A percentile compares a stretch with the other conserved stretches of the same genome.
phyloP scores from a whole-genome alignment of 192 early-diverging fungal genomes.

The Gaertneriomyces sp. region DNA sequence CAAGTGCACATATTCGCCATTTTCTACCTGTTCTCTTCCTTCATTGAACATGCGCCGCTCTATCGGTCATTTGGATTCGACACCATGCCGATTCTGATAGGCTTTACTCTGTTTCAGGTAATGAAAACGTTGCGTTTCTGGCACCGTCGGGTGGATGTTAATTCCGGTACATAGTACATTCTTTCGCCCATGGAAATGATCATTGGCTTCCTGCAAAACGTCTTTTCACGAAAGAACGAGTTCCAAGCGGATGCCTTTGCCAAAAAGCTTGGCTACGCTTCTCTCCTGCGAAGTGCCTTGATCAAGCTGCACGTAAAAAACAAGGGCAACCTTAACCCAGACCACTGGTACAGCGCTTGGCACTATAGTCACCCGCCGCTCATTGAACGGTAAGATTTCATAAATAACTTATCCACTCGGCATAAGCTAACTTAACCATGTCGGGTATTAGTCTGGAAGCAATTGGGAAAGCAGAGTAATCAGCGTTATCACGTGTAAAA shows the following conservation, averaged over 20 bases:
- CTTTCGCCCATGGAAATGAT: slow-evolving; percentile 77
- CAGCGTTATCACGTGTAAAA: too few relatives aligned
- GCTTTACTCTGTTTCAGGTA: slow-evolving; percentile 84
- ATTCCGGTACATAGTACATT: slow-evolving; percentile 43
- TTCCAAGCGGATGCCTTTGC: slow-evolving; percentile 92
- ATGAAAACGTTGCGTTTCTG: neutral
- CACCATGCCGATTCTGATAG: slow-evolving; percentile 74
- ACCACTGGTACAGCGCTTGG: slow-evolving; percentile 84
- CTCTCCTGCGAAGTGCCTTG: slow-evolving; percentile 67
- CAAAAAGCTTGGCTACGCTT: slow-evolving; percentile 74
- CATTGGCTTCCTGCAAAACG: slow-evolving; percentile 71
- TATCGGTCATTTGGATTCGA: slow-evolving; percentile 86
- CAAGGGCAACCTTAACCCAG: slow-evolving; percentile 79
- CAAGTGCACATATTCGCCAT: slow-evolving; percentile 75
- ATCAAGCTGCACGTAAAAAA: slow-evolving; percentile 92
- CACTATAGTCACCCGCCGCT: slow-evolving; percentile 90
- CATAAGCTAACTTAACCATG: slow-evolving; percentile 16
- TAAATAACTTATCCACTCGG: neutral
- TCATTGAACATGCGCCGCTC: slow-evolving; percentile 68
- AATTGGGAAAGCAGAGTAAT: slow-evolving; percentile 37
- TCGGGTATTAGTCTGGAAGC: slow-evolving; percentile 47
- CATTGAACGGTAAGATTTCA: slow-evolving; percentile 67
- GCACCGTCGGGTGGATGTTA: neutral
- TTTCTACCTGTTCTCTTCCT: slow-evolving; percentile 56
- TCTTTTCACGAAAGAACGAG: slow-evolving; percentile 81